These are phyloP conservation scores for Thelonectria rubi DNA, from an alignment of 2,329 filamentous ascomycete species.

Conservation along the genomic window DNA sequence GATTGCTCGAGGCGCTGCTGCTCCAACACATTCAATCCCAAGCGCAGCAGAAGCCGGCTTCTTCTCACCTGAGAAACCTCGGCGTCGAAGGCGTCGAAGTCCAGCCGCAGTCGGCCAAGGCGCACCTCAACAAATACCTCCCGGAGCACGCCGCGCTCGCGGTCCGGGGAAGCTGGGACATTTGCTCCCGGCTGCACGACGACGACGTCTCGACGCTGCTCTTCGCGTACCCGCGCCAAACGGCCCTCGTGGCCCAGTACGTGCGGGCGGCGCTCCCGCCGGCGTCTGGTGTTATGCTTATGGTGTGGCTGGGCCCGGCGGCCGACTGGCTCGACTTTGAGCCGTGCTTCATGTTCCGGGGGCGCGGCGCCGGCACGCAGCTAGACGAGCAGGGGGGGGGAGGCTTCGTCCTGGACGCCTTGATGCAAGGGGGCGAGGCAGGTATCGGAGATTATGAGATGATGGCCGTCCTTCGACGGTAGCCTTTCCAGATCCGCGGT, in stretches of 20 bases:
- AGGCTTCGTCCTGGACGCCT: slow-evolving; percentile 23
- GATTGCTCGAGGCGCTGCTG: slow-evolving; percentile 42
- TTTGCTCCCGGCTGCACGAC: slow-evolving; percentile 40
- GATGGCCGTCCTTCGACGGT: slow-evolving; percentile 30
- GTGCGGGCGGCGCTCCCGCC: slow-evolving; percentile 23
- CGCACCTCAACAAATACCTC: slow-evolving; percentile 39
- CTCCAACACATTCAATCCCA: slow-evolving; percentile 23
- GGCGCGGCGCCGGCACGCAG: too few relatives aligned
- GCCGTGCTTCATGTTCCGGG: slow-evolving; percentile 27
- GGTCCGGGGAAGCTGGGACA: slow-evolving; percentile 46
- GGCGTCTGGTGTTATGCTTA: slow-evolving; percentile 14
- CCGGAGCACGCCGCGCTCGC: slow-evolving; percentile 40
- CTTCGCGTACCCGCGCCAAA: slow-evolving; percentile 49
- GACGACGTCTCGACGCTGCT: slow-evolving; percentile 37
- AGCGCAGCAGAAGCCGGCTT: background rate
- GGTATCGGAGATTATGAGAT: slow-evolving; percentile 37
- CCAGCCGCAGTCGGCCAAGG: slow-evolving; percentile 26
- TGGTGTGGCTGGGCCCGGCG: slow-evolving; percentile 41
- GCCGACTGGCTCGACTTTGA: slow-evolving; percentile 41
- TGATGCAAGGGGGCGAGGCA: slow-evolving; percentile 24
- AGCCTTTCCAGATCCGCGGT: background rate
- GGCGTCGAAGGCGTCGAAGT: slow-evolving; percentile 43
- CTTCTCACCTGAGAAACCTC: background rate
- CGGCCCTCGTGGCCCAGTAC: slow-evolving; percentile 42
- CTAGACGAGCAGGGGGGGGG: background rate